These are phyloP conservation scores for Porodaedalea pini DNA, from an alignment of 1,284 basidiomycete genomes.

Conservation along the genomic window DNA sequence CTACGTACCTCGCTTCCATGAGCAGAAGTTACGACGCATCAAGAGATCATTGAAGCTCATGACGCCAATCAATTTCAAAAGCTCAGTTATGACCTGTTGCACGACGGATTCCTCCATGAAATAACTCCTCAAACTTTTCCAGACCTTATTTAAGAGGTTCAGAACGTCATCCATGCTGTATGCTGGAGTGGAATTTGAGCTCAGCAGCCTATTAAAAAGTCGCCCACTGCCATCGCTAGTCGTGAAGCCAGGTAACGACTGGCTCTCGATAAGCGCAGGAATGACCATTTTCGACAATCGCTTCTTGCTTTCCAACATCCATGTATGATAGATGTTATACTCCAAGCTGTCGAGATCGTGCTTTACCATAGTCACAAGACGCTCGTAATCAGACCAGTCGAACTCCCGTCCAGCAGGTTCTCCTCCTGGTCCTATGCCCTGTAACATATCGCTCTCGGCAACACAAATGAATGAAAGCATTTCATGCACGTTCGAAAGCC, in stretches of 20 bases:
- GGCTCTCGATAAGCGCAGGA: slow-evolving; percentile 95
- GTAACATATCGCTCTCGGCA: slow-evolving; percentile 96
- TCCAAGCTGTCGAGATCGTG: slow-evolving; percentile 98
- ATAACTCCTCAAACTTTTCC: slow-evolving; percentile 98
- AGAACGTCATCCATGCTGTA: slow-evolving; percentile 99
- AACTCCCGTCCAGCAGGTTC: slow-evolving; percentile 88
- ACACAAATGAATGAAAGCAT: slow-evolving; percentile 99
- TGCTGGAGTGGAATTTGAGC: slow-evolving; percentile 82
- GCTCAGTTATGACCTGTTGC: slow-evolving; percentile 94
- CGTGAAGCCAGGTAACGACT: slow-evolving; percentile 96
- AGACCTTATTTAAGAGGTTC: slow-evolving; percentile 95
- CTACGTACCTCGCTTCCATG: slow-evolving; percentile 92
- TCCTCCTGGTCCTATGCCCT: slow-evolving; percentile 96
- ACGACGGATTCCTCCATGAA: slow-evolving; percentile 98
- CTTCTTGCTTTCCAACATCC: slow-evolving; percentile 99
- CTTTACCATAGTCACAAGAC: slow-evolving; percentile 95
- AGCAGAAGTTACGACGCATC: slow-evolving; percentile 98
- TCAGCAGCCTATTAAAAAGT: slow-evolving; percentile 91
- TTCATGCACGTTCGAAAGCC: slow-evolving; percentile 99
- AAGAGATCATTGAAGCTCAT: slow-evolving; percentile 98
- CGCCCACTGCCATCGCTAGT: slow-evolving; percentile 91
- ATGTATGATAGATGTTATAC: slow-evolving; percentile 99
- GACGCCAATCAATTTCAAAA: slow-evolving; percentile 95
- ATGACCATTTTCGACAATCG: slow-evolving; percentile 97
- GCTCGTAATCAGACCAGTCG: slow-evolving; percentile 97